Evolutionary conservation across 1,284 basidiomycete genomes (phyloP), one percentile per base, ranked within the genome.

Genomic region (Hemileia vastatrix): DNA sequence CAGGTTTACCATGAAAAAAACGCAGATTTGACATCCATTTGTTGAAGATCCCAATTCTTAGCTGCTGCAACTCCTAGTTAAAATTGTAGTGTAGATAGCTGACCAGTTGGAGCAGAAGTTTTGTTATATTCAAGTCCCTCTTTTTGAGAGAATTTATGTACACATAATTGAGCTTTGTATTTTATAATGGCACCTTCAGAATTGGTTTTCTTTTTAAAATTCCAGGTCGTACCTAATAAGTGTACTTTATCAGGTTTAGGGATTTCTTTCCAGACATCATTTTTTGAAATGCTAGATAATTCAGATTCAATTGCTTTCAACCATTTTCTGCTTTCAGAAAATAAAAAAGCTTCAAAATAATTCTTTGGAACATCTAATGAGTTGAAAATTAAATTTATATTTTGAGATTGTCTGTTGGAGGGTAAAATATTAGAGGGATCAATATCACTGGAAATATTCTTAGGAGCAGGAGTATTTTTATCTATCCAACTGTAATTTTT

Each of bases 251-350:
- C 4, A 6, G 57, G 49, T 9, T 36, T 52, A 4, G 23, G 6
- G 1, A 53, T 24, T 9, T 53, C 19, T 24, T 60, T 19, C 57
- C 57, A 60, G 3, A 60, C 49, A 9, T 18, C n/a, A 1, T 43
- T 18, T 3, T 24, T 1, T 3, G 43, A 32, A 32, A 59, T 51
- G 24, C 33, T 47, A 3, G 27, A 15, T 4, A 52, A 13, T 45
- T 59, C 36, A 18, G 3, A n/a, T 3, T 48, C 18, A 4, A 57
- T 50, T 2, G 56, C 56, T 9, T 33, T n/a, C 1, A 4, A n/a
- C 57, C 48, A 59, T 3, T 27, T 15, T 6, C 19, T 36, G 13
- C n/a, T 5, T 2, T 59, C 32, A 18, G 19, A 2, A 31, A 21
- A 18, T 15, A 19, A 23, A 18, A 49, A 19, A 4, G 56, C 56